Evolutionary conservation across 1,284 basidiomycete genomes (phyloP).

Genomic region (Paramarasmius palmivorus): DNA sequence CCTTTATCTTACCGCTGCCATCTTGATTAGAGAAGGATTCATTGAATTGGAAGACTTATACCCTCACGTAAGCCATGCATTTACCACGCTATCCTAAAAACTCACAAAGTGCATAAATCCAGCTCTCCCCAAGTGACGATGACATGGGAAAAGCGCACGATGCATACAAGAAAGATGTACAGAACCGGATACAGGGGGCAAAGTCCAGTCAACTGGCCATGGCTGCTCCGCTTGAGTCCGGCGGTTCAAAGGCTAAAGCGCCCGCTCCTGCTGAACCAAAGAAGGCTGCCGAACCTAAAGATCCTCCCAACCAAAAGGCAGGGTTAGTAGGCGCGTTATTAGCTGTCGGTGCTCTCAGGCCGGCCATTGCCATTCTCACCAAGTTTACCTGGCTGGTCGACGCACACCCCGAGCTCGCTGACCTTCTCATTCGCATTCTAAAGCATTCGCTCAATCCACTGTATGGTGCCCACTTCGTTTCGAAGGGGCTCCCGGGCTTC

Average conservation of each 20-base stretch:
- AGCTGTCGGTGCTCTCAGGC: conserved; percentile 80
- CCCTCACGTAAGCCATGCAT: conserved; percentile 64
- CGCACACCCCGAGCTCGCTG: conserved; percentile 81
- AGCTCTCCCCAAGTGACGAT: conserved; percentile 77
- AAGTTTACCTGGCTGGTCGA: conserved; percentile 88
- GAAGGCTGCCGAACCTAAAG: conserved; percentile 47
- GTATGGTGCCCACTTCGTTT: conserved; percentile 57
- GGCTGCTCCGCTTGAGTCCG: conserved; percentile 84
- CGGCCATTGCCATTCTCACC: conserved; percentile 78
- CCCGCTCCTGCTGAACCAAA: conserved; percentile 41
- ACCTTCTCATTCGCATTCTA: conserved; percentile 78
- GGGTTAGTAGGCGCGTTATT: conserved; percentile 83
- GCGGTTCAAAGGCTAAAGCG: conserved; percentile 36
- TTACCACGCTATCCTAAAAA: conserved; percentile 2
- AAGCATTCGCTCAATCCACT: conserved; percentile 67
- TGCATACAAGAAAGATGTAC: conserved; percentile 69
- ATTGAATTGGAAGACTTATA: conserved; percentile 85
- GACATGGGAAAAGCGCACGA: conserved; percentile 71
- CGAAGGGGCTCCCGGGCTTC: conserved; percentile 60
- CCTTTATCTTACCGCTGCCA: conserved; percentile 81
- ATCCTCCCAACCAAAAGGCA: conserved; percentile 78
- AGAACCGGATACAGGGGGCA: conserved; percentile 64
- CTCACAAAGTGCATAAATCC: conserved; percentile 10
- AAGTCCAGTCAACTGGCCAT: conserved; percentile 84
- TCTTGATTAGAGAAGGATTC: conserved; percentile 88